These are phyloP conservation scores for Fistulifera pelliculosa DNA, from an alignment of 108 stramenopile species.

Conservation along the genomic window DNA sequence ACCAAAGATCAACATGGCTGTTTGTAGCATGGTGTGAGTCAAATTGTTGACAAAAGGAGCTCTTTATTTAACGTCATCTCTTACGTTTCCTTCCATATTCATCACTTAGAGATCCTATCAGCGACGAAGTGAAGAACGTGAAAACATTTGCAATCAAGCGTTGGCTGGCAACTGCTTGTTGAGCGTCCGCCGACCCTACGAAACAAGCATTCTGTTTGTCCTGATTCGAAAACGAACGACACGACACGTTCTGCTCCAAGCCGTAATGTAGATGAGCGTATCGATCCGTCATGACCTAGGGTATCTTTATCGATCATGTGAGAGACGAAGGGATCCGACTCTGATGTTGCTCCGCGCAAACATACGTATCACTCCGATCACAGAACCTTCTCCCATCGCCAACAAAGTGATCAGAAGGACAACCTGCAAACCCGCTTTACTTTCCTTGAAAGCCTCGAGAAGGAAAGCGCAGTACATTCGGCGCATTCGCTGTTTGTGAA, in stretches of 20 bases:
- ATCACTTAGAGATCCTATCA: constrained; percentile 75
- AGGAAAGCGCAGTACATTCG: constrained; percentile 9
- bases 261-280: constrained; percentile 43
- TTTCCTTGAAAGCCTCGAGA: constrained; percentile 31
- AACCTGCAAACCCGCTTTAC: constrained; percentile 64
- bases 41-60: too few relatives aligned
- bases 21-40: too few relatives aligned
- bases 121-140: constrained; percentile 64
- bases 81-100: constrained; percentile 44
- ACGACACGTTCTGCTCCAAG: background rate
- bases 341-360: too few relatives aligned
- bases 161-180: constrained; percentile 44
- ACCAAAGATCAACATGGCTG: constrained; percentile 45
- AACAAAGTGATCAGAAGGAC: constrained; percentile 51
- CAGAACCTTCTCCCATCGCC: constrained; percentile 63
- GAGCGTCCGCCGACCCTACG: constrained; percentile 62
- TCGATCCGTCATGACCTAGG: constrained; percentile 70
- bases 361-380: constrained; percentile 48
- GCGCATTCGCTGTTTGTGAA: too few relatives aligned
- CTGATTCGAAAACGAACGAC: background rate
- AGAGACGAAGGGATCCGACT: too few relatives aligned
- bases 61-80: too few relatives aligned
- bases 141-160: constrained; percentile 48
- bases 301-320: constrained; percentile 6
- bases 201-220: constrained; percentile 50